Evolutionary conservation across 352 stramenopile genomes (phyloP), one percentile per base, ranked within the genome.

Genomic region (Phytophthora pini): DNA sequence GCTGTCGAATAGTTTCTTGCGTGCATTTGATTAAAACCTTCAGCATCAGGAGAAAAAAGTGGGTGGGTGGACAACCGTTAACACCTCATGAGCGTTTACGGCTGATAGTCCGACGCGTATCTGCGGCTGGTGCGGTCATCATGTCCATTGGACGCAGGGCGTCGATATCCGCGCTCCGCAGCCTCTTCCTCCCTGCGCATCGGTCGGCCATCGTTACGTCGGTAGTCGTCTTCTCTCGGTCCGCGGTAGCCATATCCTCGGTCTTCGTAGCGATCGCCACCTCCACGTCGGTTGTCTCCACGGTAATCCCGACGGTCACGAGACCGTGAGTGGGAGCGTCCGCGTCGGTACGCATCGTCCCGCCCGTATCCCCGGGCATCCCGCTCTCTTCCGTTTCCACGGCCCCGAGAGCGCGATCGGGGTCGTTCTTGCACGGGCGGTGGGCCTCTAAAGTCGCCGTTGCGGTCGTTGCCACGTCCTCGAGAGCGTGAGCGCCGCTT

Each of bases 111-210:
- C 41, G 59, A 65, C 39, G 60, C 53, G 56, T 90, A 88, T 61
- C 68, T 74, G 52, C 81, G 81, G 36, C 68, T 77, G 51, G 65
- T 77, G 52, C 80, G 80, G 52, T 89, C 83, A 24, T 89, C 83
- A 41, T 88, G 80, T 29, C 76, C 82, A 59, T 77, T 71, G 32
- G 63, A 52, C 5, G 72, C 39, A 27, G 57, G 50, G n/a, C 72
- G 71, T 57, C 76, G 63, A 50, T 85, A 85, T 13, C 78, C 78
- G 2, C 70, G 70, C 29, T 78, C 70, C 27, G 59, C 31, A 3
- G 65, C 70, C 48, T 78, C 70, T 3, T 77, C 69, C 20, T 74
- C 69, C 20, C 64, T 68, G 60, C 62, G 54, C 40, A 63, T 22
- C 22, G 58, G 57, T 49, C 52, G 72, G 56, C 15, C 57, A 48